Percentiles rank a stretch among this genome's conserved stretches.
phyloP scores from a whole-genome alignment of 768 basidiomycete species.

The Lactifluus hygrophoroides region DNA sequence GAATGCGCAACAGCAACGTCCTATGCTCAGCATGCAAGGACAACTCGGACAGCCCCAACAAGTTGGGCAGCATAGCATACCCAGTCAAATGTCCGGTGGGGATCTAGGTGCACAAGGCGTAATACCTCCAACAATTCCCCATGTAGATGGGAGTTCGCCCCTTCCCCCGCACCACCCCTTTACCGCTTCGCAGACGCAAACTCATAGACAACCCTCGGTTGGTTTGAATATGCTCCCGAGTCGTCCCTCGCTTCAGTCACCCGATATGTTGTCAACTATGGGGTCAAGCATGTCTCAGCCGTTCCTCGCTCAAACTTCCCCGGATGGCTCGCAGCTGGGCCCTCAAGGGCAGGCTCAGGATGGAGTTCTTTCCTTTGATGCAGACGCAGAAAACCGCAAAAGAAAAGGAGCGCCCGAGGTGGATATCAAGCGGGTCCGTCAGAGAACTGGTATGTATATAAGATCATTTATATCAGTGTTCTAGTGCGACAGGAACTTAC shows the following conservation, averaged over 20 bases:
- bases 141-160: constrained; percentile 5
- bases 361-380: constrained; percentile 34
- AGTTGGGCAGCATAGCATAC: constrained; percentile 19
- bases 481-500: not conserved
- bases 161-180: constrained; percentile 1
- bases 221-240: constrained; percentile 2
- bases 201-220: constrained; percentile 7
- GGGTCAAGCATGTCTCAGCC: constrained; percentile 1
- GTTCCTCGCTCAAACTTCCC: constrained; percentile 6
- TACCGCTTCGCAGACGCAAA: constrained; percentile 7
- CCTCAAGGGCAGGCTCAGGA: constrained; percentile 13
- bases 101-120: constrained; percentile 13
- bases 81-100: constrained; percentile 18
- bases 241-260: constrained; percentile 11
- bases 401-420: constrained; percentile 59
- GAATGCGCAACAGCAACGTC: constrained; percentile 51
- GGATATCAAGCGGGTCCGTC: constrained; percentile 60
- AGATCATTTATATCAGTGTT: not conserved
- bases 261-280: constrained; percentile 15
- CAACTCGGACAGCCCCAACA: constrained; percentile 27
- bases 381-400: constrained; percentile 58
- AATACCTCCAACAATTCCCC: constrained; percentile 12
- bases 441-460: constrained; percentile 55
- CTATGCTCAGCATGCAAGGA: constrained; percentile 37
- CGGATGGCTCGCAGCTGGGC: constrained; percentile 1